These are phyloP conservation scores for Tardiomyces digboiensis DNA, from an alignment of 1,139 yeast genomes.

Conservation along the genomic window DNA sequence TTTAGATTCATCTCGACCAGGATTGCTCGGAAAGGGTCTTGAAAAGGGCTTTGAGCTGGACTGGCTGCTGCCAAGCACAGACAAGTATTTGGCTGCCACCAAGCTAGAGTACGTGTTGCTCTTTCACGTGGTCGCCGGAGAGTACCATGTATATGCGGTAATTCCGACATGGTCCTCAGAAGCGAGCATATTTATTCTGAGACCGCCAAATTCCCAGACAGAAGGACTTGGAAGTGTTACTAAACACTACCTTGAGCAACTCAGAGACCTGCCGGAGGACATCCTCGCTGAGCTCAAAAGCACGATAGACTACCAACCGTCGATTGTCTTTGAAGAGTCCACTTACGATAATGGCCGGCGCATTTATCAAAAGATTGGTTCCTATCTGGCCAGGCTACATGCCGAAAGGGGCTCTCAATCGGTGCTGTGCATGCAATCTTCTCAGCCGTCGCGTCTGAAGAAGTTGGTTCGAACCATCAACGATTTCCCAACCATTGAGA, in stretches of 20 bases:
- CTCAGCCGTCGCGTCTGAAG: constrained; percentile 35
- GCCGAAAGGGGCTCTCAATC: constrained; percentile 64
- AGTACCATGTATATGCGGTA: constrained; percentile 64
- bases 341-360: constrained; percentile 9
- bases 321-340: constrained; percentile 11
- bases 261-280: constrained; percentile 34
- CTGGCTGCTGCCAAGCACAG: constrained; percentile 29
- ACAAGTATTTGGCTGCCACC: constrained; percentile 35
- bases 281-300: background rate
- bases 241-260: constrained; percentile 46
- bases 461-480: constrained; percentile 21
- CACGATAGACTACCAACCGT: constrained; percentile 12
- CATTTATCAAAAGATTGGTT: constrained; percentile 22
- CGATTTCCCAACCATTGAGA: constrained; percentile 53
- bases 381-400: constrained; percentile 44
- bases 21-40: constrained; percentile 80
- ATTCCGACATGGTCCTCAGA: constrained; percentile 57
- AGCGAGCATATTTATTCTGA: constrained; percentile 30
- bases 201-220: constrained; percentile 33
- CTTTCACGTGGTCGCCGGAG: constrained; percentile 64
- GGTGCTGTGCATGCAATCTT: constrained; percentile 65
- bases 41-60: constrained; percentile 72
- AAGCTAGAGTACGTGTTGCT: constrained; percentile 56
- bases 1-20: constrained; percentile 58
- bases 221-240: constrained; percentile 53